Evolutionary conservation across 1,139 yeast genomes (phyloP), one percentile per base, ranked within the genome.

Genomic region (Geotrichum siamense): DNA sequence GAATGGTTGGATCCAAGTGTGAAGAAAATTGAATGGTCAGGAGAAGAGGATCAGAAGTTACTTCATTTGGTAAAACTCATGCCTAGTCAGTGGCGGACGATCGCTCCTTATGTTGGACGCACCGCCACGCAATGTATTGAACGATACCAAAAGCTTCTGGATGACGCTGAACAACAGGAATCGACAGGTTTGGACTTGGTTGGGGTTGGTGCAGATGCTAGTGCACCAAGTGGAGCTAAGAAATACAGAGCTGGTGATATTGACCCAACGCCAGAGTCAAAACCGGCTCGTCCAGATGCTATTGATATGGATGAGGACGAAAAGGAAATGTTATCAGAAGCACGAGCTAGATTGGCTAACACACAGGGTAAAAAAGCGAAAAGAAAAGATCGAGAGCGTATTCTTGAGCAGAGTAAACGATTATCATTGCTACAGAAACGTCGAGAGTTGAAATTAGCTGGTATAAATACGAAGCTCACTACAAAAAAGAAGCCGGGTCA

Each of bases 341-440:
- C 98, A 0, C 75, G 83, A 44, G 95, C 96, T 1, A 74, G 98
- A 54, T 67, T 91, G 52, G 86, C 95, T 8, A 89, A 86, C 56
- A 89, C 96, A 0, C 91, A 83, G 60, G 98, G 98, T 50, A 87
- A 89, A 55, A 91, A 91, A 63, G 97, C 97, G 0, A 84, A 87
- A 50, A 67, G 98, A 49, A 85, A 89, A 59, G 86, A 83, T 2
- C 70, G 98, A 46, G 98, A 91, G 57, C 69, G 93, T 45, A 74
- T 86, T 75, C 59, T 78, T 25, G 84, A 79, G 41, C 89, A 82
- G 57, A 79, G 84, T 47, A 75, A 78, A 55, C 67, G 94, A 34
- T 70, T 86, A 17, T 86, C 96, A 0, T 65, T 81, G 47, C 60
- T 89, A 13, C 95, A 87, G 55, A 83, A 82, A 55, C 70, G 96